Conservation (phyloP, 1,284 basidiomycete genomes). For the Ceratobasidium sp. region DNA sequence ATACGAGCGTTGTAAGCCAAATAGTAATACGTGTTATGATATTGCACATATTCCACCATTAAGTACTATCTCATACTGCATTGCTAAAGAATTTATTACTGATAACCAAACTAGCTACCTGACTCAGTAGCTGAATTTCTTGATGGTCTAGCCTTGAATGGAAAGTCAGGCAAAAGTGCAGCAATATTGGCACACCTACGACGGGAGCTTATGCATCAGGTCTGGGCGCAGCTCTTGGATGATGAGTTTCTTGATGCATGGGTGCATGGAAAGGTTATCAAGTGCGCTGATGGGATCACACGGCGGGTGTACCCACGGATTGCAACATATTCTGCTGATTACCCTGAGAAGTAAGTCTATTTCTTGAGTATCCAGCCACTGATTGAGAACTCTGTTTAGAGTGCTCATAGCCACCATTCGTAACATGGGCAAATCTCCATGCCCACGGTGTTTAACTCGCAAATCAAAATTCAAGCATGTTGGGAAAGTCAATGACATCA, state of each 20-base stretch:
- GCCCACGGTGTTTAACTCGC: slow-evolving; percentile 46
- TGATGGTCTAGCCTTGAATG: background rate
- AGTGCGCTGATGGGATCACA: slow-evolving; percentile 56
- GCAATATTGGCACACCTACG: slow-evolving; percentile 52
- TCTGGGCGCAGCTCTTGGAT: slow-evolving; percentile 55
- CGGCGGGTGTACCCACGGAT: slow-evolving; percentile 55
- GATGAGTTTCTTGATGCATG: slow-evolving; percentile 55
- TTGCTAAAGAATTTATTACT: background rate
- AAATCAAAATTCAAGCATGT: slow-evolving; percentile 27
- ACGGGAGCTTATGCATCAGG: slow-evolving; percentile 57
- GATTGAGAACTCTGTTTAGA: slow-evolving; percentile 15
- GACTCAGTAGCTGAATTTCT: slow-evolving; percentile 8
- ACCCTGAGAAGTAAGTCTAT: slow-evolving; percentile 58
- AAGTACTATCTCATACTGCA: background rate
- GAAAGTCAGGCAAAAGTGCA: slow-evolving; percentile 2
- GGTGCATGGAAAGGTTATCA: slow-evolving; percentile 54
- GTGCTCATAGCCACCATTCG: slow-evolving; percentile 47
- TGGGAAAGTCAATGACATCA: slow-evolving; percentile 49
- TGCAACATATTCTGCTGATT: slow-evolving; percentile 60
- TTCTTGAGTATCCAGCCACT: background rate
- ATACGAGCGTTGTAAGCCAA: slow-evolving; percentile 52
- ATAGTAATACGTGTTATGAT: slow-evolving; percentile 52
- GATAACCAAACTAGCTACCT: slow-evolving; percentile 1
- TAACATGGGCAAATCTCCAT: slow-evolving; percentile 46
- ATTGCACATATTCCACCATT: slow-evolving; percentile 57